A percentile compares a stretch with the other conserved stretches of the same genome.
Conservation (phyloP, 2,329 filamentous ascomycete species). For the Alternaria triticimaculans region DNA sequence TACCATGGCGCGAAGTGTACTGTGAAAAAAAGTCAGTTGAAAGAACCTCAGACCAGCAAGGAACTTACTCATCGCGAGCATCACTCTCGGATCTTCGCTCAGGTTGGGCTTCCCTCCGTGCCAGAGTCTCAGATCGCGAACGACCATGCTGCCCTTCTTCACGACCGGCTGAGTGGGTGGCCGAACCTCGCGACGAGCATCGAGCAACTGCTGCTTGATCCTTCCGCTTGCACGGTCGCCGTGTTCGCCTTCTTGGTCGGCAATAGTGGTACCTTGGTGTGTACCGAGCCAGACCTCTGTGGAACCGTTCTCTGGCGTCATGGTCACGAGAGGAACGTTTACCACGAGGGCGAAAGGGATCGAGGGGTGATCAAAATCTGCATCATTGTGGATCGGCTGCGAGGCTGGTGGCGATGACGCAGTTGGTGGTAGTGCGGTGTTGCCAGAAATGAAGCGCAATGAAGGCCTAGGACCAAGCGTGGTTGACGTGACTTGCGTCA, state of each 20-base stretch:
- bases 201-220: constrained; percentile 35
- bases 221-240: constrained; percentile 40
- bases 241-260: constrained; percentile 50
- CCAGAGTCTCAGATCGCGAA: constrained; percentile 58
- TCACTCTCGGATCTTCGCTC: constrained; percentile 52
- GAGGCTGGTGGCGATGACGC: constrained; percentile 44
- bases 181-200: constrained; percentile 20
- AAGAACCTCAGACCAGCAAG: background rate
- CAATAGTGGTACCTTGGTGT: constrained; percentile 49
- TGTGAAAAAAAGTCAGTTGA: constrained; percentile 12
- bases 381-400: constrained; percentile 45
- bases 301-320: constrained; percentile 54
- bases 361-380: constrained; percentile 41
- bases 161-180: constrained; percentile 40
- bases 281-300: constrained; percentile 61
- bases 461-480: constrained; percentile 43
- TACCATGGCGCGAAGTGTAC: constrained; percentile 65
- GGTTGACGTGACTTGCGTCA: constrained; percentile 62
- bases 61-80: constrained; percentile 50
- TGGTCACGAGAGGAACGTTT: constrained; percentile 57
- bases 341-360: constrained; percentile 56
- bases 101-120: constrained; percentile 60
- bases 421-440: constrained; percentile 54
- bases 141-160: constrained; percentile 54
- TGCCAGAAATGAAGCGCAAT: constrained; percentile 43